Conservation (phyloP, 2,329 filamentous ascomycete genomes). For the Diplocarpon mali region DNA sequence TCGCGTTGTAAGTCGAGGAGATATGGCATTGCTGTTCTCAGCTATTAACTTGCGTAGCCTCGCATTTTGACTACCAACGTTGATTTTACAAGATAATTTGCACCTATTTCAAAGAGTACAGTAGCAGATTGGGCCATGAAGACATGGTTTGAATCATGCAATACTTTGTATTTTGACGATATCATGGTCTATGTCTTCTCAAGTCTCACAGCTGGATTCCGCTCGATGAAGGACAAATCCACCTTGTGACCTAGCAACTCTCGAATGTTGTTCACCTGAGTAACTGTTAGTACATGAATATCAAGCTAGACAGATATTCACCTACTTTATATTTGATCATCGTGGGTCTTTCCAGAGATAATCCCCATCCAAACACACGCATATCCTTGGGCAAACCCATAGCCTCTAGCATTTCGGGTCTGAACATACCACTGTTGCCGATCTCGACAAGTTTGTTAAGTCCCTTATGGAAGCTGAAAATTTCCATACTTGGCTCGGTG, state of each 20-base stretch:
- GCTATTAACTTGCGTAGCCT: no score
- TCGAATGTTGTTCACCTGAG: constrained; percentile 43
- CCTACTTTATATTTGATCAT: constrained; percentile 45
- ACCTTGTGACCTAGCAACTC: constrained; percentile 76
- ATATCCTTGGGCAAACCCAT: constrained; percentile 91
- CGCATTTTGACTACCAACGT: no score
- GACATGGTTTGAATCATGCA: not conserved
- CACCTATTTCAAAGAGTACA: no score
- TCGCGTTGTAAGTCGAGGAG: no score
- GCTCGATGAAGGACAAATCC: constrained; percentile 84
- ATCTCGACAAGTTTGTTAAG: constrained; percentile 91
- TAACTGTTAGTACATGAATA: constrained; percentile 7
- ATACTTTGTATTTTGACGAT: constrained; percentile 1
- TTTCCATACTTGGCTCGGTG: constrained; percentile 95
- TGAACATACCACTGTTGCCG: constrained; percentile 97
- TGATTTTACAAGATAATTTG: no score
- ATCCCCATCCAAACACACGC: constrained; percentile 86
- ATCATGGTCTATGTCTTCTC: constrained; percentile 25
- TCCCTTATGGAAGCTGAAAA: constrained; percentile 89
- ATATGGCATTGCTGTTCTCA: no score
- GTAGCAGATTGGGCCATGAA: no score
- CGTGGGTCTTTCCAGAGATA: constrained; percentile 85
- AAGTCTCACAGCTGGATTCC: constrained; percentile 79
- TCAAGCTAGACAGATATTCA: not conserved
- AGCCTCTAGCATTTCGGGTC: constrained; percentile 89